Percentiles rank a stretch among this genome's conserved stretches.
These are phyloP conservation scores for Citrus australasica DNA, from an alignment of 345 rosid species.

Conservation along the genomic window DNA sequence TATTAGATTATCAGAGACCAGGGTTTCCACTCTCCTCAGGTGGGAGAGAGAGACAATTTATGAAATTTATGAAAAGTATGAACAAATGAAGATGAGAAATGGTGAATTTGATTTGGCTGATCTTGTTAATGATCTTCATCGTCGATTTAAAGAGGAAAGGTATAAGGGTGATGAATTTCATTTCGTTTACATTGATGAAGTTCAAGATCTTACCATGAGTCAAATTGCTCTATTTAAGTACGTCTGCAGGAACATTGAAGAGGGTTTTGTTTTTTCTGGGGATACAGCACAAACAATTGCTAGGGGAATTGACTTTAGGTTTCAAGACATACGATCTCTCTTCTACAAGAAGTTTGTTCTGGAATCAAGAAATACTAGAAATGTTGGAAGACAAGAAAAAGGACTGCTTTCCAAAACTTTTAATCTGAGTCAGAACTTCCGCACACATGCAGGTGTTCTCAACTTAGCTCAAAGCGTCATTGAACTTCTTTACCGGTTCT, in stretches of 20 bases:
- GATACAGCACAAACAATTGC: conserved; percentile 33
- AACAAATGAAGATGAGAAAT: conserved; percentile 34
- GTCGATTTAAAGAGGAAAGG: conserved; percentile 24
- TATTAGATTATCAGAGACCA: conserved; percentile 28
- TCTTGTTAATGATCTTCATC: conserved; percentile 51
- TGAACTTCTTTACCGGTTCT: conserved; percentile 42
- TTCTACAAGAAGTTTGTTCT: conserved; percentile 41
- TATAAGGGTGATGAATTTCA: conserved; percentile 33
- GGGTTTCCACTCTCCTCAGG: conserved; percentile 32
- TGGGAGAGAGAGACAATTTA: conserved; percentile 32
- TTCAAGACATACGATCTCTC: conserved; percentile 45
- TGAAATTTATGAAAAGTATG: conserved; percentile 39
- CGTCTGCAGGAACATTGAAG: conserved; percentile 34
- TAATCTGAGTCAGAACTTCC: conserved; percentile 49
- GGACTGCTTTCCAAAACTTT: conserved; percentile 27
- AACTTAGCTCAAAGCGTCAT: conserved; percentile 50
- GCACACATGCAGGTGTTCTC: conserved; percentile 49
- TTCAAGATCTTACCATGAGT: conserved; percentile 60
- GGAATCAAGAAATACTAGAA: neutral
- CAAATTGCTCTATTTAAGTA: conserved; percentile 49
- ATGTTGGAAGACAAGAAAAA: conserved; percentile 21
- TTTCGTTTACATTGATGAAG: conserved; percentile 60
- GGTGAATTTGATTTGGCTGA: conserved; percentile 60
- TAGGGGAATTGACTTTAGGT: conserved; percentile 46
- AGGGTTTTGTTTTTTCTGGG: conserved; percentile 52